phyloP scores from a whole-genome alignment of 2,329 filamentous ascomycete species.

The Didymella glomerata region DNA sequence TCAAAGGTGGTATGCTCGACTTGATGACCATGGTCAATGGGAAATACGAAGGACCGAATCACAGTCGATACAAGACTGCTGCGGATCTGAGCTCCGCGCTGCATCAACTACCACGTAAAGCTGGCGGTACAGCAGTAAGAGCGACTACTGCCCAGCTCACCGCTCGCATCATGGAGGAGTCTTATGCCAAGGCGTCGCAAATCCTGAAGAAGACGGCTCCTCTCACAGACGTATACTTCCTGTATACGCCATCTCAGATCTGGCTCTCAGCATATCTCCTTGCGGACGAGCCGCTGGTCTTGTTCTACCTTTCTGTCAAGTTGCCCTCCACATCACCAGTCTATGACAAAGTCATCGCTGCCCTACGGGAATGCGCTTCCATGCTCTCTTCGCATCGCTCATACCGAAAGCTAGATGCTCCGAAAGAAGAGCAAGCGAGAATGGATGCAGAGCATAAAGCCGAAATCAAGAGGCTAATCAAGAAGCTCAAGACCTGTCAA shows the following conservation, averaged over 20 bases:
- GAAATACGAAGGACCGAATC: conserved; percentile 55
- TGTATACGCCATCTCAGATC: conserved; percentile 93
- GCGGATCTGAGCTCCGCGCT: conserved; percentile 42
- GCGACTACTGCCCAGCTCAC: conserved; percentile 37
- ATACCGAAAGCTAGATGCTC: conserved; percentile 26
- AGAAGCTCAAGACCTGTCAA: conserved; percentile 75
- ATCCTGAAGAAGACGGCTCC: conserved; percentile 71
- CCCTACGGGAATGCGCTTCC: conserved; percentile 51
- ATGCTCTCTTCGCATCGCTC: conserved; percentile 48
- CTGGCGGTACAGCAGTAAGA: conserved; percentile 25
- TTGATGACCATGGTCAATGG: conserved; percentile 72
- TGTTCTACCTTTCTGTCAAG: conserved; percentile 58
- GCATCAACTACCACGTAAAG: conserved; percentile 36
- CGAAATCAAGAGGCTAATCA: conserved; percentile 60
- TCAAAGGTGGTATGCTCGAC: conserved; percentile 88
- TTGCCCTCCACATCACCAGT: conserved; percentile 43
- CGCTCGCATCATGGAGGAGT: conserved; percentile 62
- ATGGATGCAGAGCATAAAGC: conserved; percentile 60
- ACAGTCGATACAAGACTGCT: conserved; percentile 25
- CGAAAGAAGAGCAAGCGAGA: conserved; percentile 41
- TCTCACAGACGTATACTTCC: conserved; percentile 95
- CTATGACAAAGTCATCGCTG: conserved; percentile 49
- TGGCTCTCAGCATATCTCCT: conserved; percentile 83
- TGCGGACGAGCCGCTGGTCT: conserved; percentile 71
- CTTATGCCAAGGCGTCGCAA: conserved; percentile 73